Evolutionary conservation across 441 rosid species (phyloP).

Genomic region (Adansonia madagascariensis): DNA sequence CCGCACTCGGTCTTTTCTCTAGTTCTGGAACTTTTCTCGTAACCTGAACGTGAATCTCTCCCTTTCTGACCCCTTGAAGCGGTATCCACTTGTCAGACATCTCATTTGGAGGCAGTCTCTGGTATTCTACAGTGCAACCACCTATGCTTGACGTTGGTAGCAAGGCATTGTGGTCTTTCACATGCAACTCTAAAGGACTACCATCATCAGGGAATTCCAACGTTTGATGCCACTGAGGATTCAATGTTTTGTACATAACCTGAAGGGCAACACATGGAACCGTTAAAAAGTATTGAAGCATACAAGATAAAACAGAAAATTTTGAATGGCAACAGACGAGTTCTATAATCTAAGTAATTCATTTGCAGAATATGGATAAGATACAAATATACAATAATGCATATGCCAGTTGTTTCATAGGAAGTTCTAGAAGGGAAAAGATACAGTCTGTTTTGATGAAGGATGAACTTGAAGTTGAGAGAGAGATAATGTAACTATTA

Average conservation of each 20-base stretch:
- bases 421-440: neutral
- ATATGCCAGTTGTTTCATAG: neutral
- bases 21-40: constrained; percentile 73
- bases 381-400: neutral
- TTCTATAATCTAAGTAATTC: neutral
- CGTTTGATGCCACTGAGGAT: constrained; percentile 92
- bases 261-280: constrained; percentile 34
- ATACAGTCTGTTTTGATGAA: neutral
- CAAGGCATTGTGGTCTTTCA: constrained; percentile 86
- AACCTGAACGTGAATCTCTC: constrained; percentile 80
- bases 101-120: constrained; percentile 76
- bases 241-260: constrained; percentile 75
- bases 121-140: constrained; percentile 83
- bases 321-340: neutral
- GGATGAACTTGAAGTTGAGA: neutral
- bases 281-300: neutral
- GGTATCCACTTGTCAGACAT: constrained; percentile 95
- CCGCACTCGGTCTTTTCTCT: constrained; percentile 51
- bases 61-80: constrained; percentile 87
- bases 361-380: neutral
- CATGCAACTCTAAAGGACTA: constrained; percentile 70
- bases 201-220: constrained; percentile 87
- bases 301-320: constrained; percentile 12
- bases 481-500: neutral
- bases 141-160: constrained; percentile 85